Percentiles rank a stretch among this genome's conserved stretches.
Conservation (phyloP, 1,284 basidiomycete species). For the Puccinia hordei region DNA sequence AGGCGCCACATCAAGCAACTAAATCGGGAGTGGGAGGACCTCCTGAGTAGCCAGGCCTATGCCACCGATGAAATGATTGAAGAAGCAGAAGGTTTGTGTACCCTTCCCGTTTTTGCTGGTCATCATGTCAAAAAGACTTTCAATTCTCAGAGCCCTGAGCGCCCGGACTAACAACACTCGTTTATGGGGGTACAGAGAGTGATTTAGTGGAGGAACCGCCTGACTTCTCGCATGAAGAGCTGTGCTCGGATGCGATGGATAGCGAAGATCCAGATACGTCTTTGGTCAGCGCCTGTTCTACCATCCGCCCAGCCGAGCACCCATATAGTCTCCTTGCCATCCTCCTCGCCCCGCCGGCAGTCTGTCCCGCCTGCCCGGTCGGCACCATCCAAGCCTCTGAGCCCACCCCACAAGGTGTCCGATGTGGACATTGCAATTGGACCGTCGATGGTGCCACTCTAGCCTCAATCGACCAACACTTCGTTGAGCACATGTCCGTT, state of each 20-base stretch:
- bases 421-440: constrained; percentile 16
- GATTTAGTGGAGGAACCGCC: background rate
- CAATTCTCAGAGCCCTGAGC: background rate
- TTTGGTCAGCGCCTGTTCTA: constrained; percentile 5
- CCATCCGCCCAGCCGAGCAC: constrained; percentile 18
- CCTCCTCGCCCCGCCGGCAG: background rate
- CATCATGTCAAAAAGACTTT: background rate
- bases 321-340: background rate
- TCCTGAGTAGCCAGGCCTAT: constrained; percentile 25
- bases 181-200: background rate
- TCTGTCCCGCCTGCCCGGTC: constrained; percentile 21
- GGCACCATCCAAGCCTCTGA: background rate
- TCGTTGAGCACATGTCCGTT: constrained; percentile 34
- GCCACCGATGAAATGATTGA: constrained; percentile 37
- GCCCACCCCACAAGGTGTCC: constrained; percentile 1
- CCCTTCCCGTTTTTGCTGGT: background rate
- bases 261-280: constrained; percentile 3
- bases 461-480: constrained; percentile 22
- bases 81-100: constrained; percentile 29
- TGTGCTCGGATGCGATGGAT: background rate
- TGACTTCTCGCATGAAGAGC: background rate
- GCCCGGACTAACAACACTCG: background rate
- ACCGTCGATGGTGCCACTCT: background rate
- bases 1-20: constrained; percentile 35
- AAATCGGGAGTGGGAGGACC: constrained; percentile 21